These are phyloP conservation scores for Quercus lobata DNA, from an alignment of 331 rosid genomes.

Conservation along the genomic window DNA sequence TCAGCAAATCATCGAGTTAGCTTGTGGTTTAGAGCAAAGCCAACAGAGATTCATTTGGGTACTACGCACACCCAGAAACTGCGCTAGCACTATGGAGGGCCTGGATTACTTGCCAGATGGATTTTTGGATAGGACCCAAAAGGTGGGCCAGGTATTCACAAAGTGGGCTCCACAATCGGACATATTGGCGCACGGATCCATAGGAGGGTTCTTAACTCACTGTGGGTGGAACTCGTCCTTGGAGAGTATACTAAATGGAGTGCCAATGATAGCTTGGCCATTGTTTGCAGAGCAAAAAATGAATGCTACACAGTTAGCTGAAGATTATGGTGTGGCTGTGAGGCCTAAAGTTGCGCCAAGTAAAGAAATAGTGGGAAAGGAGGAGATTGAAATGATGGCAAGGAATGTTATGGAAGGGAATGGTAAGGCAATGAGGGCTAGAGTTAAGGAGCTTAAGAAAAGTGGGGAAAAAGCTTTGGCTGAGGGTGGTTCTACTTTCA, in stretches of 20 bases:
- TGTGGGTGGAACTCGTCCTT: slow-evolving; percentile 38
- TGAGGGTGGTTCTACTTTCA: slow-evolving; percentile 20
- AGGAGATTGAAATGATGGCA: slow-evolving; percentile 26
- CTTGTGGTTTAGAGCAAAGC: slow-evolving; percentile 33
- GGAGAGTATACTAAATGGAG: slow-evolving; percentile 26
- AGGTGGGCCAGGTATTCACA: slow-evolving; percentile 17
- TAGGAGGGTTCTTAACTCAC: slow-evolving; percentile 29
- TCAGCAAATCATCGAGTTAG: slow-evolving; percentile 29
- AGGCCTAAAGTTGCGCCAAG: slow-evolving; percentile 14
- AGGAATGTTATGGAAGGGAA: not conserved
- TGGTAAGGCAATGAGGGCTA: slow-evolving; percentile 8
- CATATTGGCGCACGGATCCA: slow-evolving; percentile 13
- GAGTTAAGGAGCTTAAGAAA: slow-evolving; percentile 11
- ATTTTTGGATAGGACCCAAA: slow-evolving; percentile 14
- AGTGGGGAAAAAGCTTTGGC: slow-evolving; percentile 19
- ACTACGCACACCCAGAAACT: slow-evolving; percentile 11
- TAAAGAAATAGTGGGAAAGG: slow-evolving; percentile 18
- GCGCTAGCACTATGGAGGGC: not conserved
- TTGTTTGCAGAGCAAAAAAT: slow-evolving; percentile 32
- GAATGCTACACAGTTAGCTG: slow-evolving; percentile 26
- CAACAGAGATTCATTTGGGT: slow-evolving; percentile 39
- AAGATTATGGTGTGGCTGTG: slow-evolving; percentile 21
- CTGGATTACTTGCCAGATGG: slow-evolving; percentile 25
- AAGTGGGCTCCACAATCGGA: slow-evolving; percentile 34
- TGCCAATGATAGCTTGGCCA: slow-evolving; percentile 38